A percentile compares a stretch with the other conserved stretches of the same genome.
phyloP scores from a whole-genome alignment of 495 filamentous ascomycete genomes.

The Amorphotheca resinae region DNA sequence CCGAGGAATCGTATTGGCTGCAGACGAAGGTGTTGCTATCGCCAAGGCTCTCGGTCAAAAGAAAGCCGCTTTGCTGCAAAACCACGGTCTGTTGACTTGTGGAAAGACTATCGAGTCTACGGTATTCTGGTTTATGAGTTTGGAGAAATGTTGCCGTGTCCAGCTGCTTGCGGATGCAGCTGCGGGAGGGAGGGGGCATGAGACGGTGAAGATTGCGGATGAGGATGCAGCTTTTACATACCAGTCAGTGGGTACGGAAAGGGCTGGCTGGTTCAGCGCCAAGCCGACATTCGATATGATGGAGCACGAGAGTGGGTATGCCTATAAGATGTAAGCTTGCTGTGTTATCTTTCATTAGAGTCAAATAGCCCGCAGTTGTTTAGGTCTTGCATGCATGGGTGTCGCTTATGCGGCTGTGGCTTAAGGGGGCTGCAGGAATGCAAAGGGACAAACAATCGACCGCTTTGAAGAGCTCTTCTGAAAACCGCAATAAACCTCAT shows the following conservation, averaged over 20 bases:
- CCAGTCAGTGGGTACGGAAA: conserved; percentile 47
- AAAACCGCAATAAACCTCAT: too few species aligned
- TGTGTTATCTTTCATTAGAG: too few species aligned
- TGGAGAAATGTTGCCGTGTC: conserved; percentile 67
- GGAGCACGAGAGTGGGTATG: conserved; percentile 16
- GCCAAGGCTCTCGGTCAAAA: conserved; percentile 48
- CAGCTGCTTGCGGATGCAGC: conserved; percentile 69
- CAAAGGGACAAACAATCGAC: too few species aligned
- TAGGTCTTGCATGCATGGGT: too few species aligned
- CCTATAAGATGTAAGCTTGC: conserved; percentile 15
- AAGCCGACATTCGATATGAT: conserved; percentile 66
- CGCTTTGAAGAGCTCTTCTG: too few species aligned
- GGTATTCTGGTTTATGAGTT: conserved; percentile 62
- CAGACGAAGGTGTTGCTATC: conserved; percentile 58
- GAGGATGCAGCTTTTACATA: conserved; percentile 57
- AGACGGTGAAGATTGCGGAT: conserved; percentile 54
- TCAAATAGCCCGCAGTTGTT: too few species aligned
- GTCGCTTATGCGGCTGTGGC: too few species aligned
- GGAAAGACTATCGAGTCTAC: conserved; percentile 45
- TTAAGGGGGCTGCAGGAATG: too few species aligned
- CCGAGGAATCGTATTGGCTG: conserved; percentile 60
- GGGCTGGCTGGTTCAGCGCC: conserved; percentile 58
- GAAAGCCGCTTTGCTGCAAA: conserved; percentile 61
- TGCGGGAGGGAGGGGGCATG: conserved; percentile 47
- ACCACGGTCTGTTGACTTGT: conserved; percentile 45